Evolutionary conservation across 495 filamentous ascomycete species (phyloP).

Genomic region (Aspergillus leporis): DNA sequence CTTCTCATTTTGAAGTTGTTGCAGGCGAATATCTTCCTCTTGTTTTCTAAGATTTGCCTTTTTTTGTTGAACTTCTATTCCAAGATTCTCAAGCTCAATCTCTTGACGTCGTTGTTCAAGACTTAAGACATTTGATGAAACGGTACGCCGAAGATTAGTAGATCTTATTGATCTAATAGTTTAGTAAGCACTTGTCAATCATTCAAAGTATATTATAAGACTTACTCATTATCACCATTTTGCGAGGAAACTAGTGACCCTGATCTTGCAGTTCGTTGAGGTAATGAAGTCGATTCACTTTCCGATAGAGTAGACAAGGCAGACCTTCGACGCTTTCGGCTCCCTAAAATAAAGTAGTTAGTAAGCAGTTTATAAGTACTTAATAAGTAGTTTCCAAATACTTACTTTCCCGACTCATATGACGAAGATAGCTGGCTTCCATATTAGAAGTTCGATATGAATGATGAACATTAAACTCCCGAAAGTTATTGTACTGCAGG

Average conservation of each 20-base stretch:
- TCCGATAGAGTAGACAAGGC: no score
- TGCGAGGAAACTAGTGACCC: no score
- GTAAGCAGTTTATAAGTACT: slow-evolving; percentile 8
- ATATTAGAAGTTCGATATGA: slow-evolving; percentile 11
- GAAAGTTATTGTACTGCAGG: slow-evolving; percentile 4
- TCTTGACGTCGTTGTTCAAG: slow-evolving; percentile 11
- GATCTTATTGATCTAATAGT: not conserved
- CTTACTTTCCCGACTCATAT: slow-evolving; percentile 14
- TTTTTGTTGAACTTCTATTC: slow-evolving; percentile 4
- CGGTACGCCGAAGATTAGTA: not conserved
- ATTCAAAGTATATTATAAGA: no score
- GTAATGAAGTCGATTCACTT: no score
- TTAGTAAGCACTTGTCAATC: no score
- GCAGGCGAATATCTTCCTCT: not conserved
- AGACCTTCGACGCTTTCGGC: no score
- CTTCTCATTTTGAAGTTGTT: slow-evolving; percentile 8
- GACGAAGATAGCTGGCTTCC: slow-evolving; percentile 10
- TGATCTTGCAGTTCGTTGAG: no score
- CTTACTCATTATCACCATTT: no score
- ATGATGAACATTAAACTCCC: slow-evolving; percentile 8
- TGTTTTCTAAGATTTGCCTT: no score
- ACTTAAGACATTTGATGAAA: slow-evolving; percentile 4
- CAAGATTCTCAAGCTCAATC: slow-evolving; percentile 9
- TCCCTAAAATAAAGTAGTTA: not conserved
- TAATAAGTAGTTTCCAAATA: no score